Percentiles rank a stretch among this genome's conserved stretches.
phyloP scores from a whole-genome alignment of 1,139 yeast species.

The Suhomyces panamericanus region DNA sequence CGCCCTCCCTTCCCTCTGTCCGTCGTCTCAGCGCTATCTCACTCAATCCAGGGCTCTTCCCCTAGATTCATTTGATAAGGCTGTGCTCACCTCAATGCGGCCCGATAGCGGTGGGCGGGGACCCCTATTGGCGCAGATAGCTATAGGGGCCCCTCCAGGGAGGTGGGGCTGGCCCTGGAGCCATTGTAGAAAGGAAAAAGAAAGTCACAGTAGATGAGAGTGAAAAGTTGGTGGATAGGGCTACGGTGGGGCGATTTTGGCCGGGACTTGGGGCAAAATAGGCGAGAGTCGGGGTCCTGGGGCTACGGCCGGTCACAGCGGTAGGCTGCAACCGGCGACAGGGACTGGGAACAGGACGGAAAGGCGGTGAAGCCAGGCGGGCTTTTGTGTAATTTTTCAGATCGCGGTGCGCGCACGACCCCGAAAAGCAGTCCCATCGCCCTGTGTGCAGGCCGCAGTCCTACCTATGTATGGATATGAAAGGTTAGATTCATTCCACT shows the following conservation, averaged over 20 bases:
- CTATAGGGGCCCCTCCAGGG: background rate
- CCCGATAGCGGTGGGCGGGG: background rate
- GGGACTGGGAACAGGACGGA: no score
- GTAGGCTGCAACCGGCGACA: no score
- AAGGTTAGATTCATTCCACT: conserved; percentile 1
- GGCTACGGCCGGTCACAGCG: no score
- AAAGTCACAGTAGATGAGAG: background rate
- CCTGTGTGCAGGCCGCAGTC: conserved; percentile 3
- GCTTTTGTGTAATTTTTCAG: conserved; percentile 7
- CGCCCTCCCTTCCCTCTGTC: background rate
- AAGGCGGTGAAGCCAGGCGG: background rate
- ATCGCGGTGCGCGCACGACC: conserved; percentile 5
- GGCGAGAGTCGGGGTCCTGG: no score
- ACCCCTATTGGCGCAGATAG: background rate
- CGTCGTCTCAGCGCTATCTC: background rate
- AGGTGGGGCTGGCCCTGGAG: background rate
- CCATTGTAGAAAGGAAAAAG: no score
- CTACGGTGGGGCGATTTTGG: background rate
- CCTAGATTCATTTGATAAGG: conserved; percentile 1
- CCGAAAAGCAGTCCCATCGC: conserved; percentile 12
- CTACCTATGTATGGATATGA: conserved; percentile 1
- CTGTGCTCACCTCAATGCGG: background rate
- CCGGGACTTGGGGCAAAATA: background rate
- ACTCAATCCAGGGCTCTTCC: background rate
- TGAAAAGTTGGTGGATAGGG: background rate